Percentiles rank a stretch among this genome's conserved stretches.
These are phyloP conservation scores for Elaeagnus macrophylla DNA, from an alignment of 306 rosid species.

Conservation along the genomic window DNA sequence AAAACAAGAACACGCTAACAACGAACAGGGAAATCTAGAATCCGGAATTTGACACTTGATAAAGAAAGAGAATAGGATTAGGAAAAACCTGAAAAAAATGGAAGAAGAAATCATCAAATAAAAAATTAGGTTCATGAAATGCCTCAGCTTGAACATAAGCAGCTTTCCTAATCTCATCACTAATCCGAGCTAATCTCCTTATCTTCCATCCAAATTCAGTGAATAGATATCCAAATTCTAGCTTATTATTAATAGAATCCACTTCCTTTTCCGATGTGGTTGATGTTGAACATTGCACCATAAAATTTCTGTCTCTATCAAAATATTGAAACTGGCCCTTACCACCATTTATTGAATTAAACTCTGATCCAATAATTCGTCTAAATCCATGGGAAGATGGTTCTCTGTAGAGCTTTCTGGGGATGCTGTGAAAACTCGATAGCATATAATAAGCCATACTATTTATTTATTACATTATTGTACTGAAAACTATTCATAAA, in stretches of 20 bases:
- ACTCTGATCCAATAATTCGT: neutral
- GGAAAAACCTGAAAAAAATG: conserved; percentile 57
- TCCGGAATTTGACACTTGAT: neutral
- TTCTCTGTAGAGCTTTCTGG: conserved; percentile 24
- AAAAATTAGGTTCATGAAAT: conserved; percentile 52
- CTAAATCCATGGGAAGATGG: conserved; percentile 9
- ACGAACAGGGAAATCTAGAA: neutral
- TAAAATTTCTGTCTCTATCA: conserved; percentile 6
- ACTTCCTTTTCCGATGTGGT: conserved; percentile 26
- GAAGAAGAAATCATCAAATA: conserved; percentile 60
- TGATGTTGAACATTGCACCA: conserved; percentile 31
- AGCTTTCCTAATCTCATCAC: conserved; percentile 55
- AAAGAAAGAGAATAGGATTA: neutral
- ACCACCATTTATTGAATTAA: conserved; percentile 1
- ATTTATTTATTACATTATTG: too few species aligned
- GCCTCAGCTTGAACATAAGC: conserved; percentile 73
- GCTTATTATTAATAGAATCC: conserved; percentile 8
- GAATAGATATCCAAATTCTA: conserved; percentile 33
- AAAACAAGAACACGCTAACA: neutral
- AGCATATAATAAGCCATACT: conserved; percentile 41
- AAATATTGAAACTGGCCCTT: neutral
- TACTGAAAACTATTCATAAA: too few species aligned
- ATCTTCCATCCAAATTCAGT: conserved; percentile 68
- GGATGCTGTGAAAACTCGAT: conserved; percentile 26
- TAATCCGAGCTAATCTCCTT: conserved; percentile 41